Evolutionary conservation across 257 asterid genomes (phyloP), one percentile per base, ranked within the genome.

Genomic region (Nicotiana paniculata): DNA sequence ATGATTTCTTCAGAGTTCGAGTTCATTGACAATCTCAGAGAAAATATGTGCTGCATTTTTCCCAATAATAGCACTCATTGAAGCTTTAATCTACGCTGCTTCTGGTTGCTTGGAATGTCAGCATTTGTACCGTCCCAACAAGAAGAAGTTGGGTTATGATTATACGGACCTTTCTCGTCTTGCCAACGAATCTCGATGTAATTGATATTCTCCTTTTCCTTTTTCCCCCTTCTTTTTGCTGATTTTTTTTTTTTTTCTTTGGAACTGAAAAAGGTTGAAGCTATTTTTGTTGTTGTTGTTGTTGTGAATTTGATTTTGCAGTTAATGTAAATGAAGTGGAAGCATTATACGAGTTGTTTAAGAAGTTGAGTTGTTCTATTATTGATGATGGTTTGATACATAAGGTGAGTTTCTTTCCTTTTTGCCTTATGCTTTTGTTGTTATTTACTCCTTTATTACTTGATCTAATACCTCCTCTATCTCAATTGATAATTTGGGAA

Each of bases 311-410:
- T 81, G 39, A 53, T 81, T 69, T 4, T 18, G 89, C 93, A 93
- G 99, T 93, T 83, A 82, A 88, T 10, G 86, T 93, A 11, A 92
- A 93, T 85, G 99, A 95, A 85, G 87, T 95, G 81, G 98, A 93
- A 84, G 97, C 98, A 46, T 83, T 95, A 80, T 80, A 89, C 82
- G 97, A 95, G 93, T 80, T 95, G 89, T 95, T 89, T 85, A 93
- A 95, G 89, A 86, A 90, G 90, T 83, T 93, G 63, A 93, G 99
- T 62, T 81, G 99, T 76, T 91, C 96, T 0, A 91, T 95, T 66
- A 90, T 92, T 21, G 97, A 91, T 63, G 98, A 95, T n/a, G 99
- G 97, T 11, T 91, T 91, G 86, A 93, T 95, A 76, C 95, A 93
- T 66, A 95, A 95, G 97, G 98, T 90, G 80, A 30, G 12, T 30